A percentile compares a stretch with the other conserved stretches of the same genome.
phyloP scores from a whole-genome alignment of 345 rosid genomes.

The Lenwebbia sp. region DNA sequence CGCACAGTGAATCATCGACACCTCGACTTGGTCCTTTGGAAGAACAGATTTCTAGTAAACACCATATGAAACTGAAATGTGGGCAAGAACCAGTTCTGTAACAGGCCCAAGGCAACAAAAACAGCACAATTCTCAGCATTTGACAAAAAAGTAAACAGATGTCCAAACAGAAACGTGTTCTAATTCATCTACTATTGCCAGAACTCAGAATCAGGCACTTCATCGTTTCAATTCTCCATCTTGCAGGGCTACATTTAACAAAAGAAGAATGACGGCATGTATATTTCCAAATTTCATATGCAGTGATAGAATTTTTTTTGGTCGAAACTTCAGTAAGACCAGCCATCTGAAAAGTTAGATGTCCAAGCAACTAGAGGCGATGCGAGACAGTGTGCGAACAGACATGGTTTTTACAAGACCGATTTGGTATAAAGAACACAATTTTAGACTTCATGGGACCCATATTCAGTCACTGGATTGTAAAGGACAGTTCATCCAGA shows the following conservation, averaged over 20 bases:
- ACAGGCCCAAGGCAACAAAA: background rate
- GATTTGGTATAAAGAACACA: background rate
- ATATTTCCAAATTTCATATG: background rate
- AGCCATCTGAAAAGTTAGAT: background rate
- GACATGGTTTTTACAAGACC: background rate
- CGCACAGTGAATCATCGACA: background rate
- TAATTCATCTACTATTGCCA: background rate
- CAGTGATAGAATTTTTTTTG: background rate
- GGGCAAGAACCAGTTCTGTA: background rate
- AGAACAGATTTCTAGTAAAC: background rate
- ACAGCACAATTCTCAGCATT: background rate
- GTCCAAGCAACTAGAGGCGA: background rate
- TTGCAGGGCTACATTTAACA: background rate
- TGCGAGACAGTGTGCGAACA: background rate
- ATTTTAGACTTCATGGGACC: background rate
- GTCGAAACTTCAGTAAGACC: background rate
- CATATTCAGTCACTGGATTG: background rate
- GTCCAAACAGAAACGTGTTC: background rate
- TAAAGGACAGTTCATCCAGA: background rate
- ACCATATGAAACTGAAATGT: background rate
- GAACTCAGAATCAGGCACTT: background rate
- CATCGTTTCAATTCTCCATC: background rate
- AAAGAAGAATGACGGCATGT: background rate
- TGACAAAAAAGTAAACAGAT: background rate
- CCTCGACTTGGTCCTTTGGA: background rate